phyloP scores from a whole-genome alignment of 2,329 filamentous ascomycete genomes.

The Colletotrichum cereale region DNA sequence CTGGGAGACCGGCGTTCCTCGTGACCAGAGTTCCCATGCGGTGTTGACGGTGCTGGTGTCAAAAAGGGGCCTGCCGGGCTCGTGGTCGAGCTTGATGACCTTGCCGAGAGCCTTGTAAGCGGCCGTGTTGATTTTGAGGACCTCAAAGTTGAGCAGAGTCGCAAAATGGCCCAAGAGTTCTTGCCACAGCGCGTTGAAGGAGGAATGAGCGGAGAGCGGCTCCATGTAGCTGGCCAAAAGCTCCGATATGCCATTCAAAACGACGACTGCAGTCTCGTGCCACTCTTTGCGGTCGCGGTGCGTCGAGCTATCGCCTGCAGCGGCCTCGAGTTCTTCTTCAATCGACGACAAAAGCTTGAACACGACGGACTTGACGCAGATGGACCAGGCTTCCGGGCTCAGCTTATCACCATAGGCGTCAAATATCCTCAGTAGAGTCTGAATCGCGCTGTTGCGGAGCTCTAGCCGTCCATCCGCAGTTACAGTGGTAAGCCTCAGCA shows the following conservation, averaged over 20 bases:
- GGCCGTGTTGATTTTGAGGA: constrained; percentile 79
- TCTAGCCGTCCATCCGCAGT: constrained; percentile 80
- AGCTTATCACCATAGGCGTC: constrained; percentile 90
- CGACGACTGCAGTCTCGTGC: constrained; percentile 81
- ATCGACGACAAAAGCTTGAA: constrained; percentile 82
- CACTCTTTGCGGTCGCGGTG: constrained; percentile 66
- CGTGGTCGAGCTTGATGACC: constrained; percentile 67
- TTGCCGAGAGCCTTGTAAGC: constrained; percentile 76
- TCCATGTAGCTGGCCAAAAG: constrained; percentile 83
- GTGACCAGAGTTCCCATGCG: constrained; percentile 79
- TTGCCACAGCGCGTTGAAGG: constrained; percentile 81
- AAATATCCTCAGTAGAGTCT: constrained; percentile 91
- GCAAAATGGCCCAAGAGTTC: constrained; percentile 79
- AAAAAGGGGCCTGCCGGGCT: constrained; percentile 63
- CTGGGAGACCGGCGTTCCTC: constrained; percentile 66
- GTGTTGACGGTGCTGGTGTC: constrained; percentile 67
- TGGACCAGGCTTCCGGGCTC: constrained; percentile 82
- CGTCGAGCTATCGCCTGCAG: constrained; percentile 50
- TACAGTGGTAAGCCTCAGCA: constrained; percentile 78
- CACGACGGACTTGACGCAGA: constrained; percentile 84
- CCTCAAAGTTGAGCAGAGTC: constrained; percentile 69
- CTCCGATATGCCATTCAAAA: constrained; percentile 78
- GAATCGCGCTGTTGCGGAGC: constrained; percentile 87
- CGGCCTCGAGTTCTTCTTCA: constrained; percentile 64
- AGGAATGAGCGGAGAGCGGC: constrained; percentile 73